Evolutionary conservation across 768 basidiomycete genomes (phyloP).

Genomic region (Lactarius sanguifluus): DNA sequence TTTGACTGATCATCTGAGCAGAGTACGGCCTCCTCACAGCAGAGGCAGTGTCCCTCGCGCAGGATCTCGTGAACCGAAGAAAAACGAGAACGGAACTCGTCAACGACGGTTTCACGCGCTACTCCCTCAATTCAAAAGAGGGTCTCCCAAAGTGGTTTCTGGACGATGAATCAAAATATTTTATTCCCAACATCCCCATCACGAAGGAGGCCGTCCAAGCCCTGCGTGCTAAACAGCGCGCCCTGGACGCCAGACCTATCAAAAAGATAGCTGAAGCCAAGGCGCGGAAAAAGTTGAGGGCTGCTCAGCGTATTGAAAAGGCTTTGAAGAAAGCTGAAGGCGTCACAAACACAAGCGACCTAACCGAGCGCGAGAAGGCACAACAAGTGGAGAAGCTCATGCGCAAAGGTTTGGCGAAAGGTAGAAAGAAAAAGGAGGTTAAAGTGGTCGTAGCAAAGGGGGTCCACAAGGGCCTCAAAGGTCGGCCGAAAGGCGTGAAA

Average conservation of each 20-base stretch:
- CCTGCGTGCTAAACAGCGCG: constrained; percentile 86
- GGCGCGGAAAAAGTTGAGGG: constrained; percentile 92
- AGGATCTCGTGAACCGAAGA: constrained; percentile 86
- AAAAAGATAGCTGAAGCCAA: constrained; percentile 99
- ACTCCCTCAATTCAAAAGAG: constrained; percentile 89
- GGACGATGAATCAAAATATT: constrained; percentile 91
- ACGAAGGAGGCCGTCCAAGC: constrained; percentile 92
- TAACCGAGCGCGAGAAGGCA: constrained; percentile 95
- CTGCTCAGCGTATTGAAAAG: constrained; percentile 80
- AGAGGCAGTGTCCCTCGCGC: constrained; percentile 90
- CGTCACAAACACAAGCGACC: constrained; percentile 80
- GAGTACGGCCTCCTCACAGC: constrained; percentile 82
- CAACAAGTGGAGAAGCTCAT: constrained; percentile 91
- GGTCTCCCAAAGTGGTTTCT: constrained; percentile 95
- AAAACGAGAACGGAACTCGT: constrained; percentile 86
- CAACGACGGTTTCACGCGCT: constrained; percentile 94
- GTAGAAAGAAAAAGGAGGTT: constrained; percentile 71
- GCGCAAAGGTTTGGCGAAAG: constrained; percentile 70
- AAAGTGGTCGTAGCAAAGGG: constrained; percentile 94
- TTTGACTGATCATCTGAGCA: constrained; percentile 36
- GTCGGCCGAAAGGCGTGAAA: constrained; percentile 93
- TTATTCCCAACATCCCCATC: constrained; percentile 93
- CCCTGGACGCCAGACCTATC: constrained; percentile 94
- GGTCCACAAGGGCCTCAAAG: constrained; percentile 83
- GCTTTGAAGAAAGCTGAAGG: constrained; percentile 96